A percentile compares a stretch with the other conserved stretches of the same genome.
Conservation (phyloP, 2,329 filamentous ascomycete species). For the Monosporascus sp. region DNA sequence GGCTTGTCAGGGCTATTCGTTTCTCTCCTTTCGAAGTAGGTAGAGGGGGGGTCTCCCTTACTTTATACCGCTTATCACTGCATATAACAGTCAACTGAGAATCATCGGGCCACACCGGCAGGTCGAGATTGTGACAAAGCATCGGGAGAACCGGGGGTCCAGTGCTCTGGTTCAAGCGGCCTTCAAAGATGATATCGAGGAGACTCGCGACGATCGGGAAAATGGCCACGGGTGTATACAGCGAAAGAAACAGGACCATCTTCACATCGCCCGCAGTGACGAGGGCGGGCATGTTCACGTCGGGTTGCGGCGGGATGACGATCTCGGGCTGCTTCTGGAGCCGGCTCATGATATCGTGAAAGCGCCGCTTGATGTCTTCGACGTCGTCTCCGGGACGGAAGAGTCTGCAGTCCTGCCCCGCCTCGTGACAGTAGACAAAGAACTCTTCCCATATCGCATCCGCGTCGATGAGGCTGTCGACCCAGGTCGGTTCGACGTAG, state of each 20-base stretch:
- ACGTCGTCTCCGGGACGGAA: slow-evolving; percentile 30
- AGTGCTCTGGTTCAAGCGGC: slow-evolving; percentile 9
- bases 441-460: slow-evolving; percentile 42
- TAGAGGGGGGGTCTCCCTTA: not conserved
- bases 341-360: slow-evolving; percentile 24
- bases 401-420: slow-evolving; percentile 33
- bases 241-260: slow-evolving; percentile 26
- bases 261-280: slow-evolving; percentile 34
- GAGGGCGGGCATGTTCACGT: slow-evolving; percentile 28
- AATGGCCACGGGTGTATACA: slow-evolving; percentile 28
- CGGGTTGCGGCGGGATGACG: slow-evolving; percentile 16
- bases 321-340: slow-evolving; percentile 30
- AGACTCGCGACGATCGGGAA: slow-evolving; percentile 30
- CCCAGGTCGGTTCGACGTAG: slow-evolving; percentile 37
- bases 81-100: slow-evolving; percentile 27
- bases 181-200: slow-evolving; percentile 25
- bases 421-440: slow-evolving; percentile 41
- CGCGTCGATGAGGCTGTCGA: slow-evolving; percentile 35
- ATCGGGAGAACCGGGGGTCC: slow-evolving; percentile 2
- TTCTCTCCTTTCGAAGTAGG: not conserved
- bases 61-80: slow-evolving; percentile 28
- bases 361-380: slow-evolving; percentile 24
- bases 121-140: slow-evolving; percentile 17
- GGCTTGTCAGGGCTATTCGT: not conserved
- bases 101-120: slow-evolving; percentile 23